A percentile compares a stretch with the other conserved stretches of the same genome.
Conservation (phyloP, 306 rosid genomes). For the Fragaria ananassa region DNA sequence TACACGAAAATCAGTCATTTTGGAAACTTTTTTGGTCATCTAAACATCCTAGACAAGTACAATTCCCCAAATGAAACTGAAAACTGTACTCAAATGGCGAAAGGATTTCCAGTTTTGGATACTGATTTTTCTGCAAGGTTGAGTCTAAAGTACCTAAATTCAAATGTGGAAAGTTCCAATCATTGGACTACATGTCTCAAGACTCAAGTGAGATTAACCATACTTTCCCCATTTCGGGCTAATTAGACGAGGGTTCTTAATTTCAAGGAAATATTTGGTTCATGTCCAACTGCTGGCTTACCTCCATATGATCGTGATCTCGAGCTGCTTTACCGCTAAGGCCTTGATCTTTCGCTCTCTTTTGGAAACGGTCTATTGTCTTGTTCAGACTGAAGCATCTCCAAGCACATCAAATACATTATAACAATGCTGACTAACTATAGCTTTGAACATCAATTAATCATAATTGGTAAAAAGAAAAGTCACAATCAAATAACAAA, state of each 20-base stretch:
- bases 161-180: not conserved
- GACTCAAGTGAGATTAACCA: not conserved
- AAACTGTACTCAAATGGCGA: not conserved
- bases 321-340: conserved; percentile 24
- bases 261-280: not conserved
- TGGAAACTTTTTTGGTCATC: not conserved
- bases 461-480: not conserved
- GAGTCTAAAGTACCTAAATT: not conserved
- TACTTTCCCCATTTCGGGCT: not conserved
- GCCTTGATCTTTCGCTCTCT: conserved; percentile 46
- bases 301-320: conserved; percentile 48
- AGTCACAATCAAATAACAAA: not conserved
- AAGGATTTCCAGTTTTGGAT: not conserved
- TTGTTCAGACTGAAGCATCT: conserved; percentile 59
- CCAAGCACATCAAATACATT: conserved; percentile 24
- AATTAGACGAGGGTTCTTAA: not conserved
- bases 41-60: not conserved
- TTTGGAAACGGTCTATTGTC: conserved; percentile 75
- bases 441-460: not conserved
- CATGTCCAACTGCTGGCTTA: conserved; percentile 9
- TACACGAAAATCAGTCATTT: not conserved
- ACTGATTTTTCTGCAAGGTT: not conserved
- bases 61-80: not conserved
- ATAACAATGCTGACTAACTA: not conserved
- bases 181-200: not conserved